Base-by-base conservation (phyloP, 1,284 basidiomycete species). In the Kwoniella shivajii region DNA sequence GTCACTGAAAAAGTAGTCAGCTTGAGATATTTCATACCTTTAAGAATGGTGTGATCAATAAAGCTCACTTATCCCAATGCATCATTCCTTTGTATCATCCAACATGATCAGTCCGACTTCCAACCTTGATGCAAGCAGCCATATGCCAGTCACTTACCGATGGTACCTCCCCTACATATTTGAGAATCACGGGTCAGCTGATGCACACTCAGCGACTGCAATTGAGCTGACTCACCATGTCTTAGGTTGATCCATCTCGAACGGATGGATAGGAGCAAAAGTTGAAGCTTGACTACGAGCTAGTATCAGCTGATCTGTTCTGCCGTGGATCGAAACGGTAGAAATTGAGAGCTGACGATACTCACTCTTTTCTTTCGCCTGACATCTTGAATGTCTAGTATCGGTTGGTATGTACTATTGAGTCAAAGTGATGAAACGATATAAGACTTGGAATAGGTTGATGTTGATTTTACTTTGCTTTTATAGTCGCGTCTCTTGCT, bases 241-340 rank as follows among this genome's bases (percentile, higher is more conserved):
- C 59, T 71, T 75, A 41, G 77, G 74, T n/a, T 73, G 60, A 24
- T 72, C 68, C 68, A 78, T 74, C 56, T 78, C 60, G 66, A 78
- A 78, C 7, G 77, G 77, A 61, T 78, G 77, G 49, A 77, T 71
- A 10, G 76, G 77, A 46, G 71, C 72, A 60, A 78, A 78, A 14
- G 74, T 75, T 49, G 64, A 58, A 6, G 67, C 44, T 53, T 54
- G 51, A 33, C 56, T 62, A 27, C 30, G 29, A 39, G 10, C 18
- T 14, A 3, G 1, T 1, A 20, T 48, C 31, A 48, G 48, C 48
- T 50, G 24, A 6, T 31, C 31, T 31, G 29, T 13, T 4, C n/a
- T 30, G 6, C 6, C 22, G 6, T 16, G 27, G 6, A 45, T 10
- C 22, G 11, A 6, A 9, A 2, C 14, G 43, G 1, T 18, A 31